A percentile compares a stretch with the other conserved stretches of the same genome.
phyloP scores from a whole-genome alignment of 192 early-diverging fungal species.

The Entomortierella beljakovae region DNA sequence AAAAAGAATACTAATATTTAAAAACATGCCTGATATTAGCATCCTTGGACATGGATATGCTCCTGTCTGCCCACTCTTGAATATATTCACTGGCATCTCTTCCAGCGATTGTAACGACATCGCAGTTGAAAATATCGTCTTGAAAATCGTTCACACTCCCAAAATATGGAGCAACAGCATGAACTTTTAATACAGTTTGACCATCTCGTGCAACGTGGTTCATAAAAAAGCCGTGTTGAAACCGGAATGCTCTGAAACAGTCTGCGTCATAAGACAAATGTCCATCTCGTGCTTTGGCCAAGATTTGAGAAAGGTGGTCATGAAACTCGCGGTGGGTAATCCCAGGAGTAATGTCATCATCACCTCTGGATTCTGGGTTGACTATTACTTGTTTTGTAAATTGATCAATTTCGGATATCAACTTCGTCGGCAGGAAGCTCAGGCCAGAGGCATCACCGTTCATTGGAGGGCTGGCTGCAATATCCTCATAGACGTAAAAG shows the following conservation, averaged over 20 bases:
- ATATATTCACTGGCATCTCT: conserved; percentile 31
- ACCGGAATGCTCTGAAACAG: conserved; percentile 36
- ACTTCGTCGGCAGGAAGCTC: conserved; percentile 17
- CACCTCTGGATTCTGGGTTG: too few species aligned
- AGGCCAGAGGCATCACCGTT: background rate
- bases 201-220: conserved; percentile 28
- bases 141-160: background rate
- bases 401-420: conserved; percentile 11
- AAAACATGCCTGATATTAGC: conserved; percentile 23
- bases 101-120: conserved; percentile 17
- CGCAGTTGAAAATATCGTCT: conserved; percentile 26
- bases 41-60: conserved; percentile 33
- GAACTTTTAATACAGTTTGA: conserved; percentile 32
- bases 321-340: conserved; percentile 43
- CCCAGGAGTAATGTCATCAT: background rate
- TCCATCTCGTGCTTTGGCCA: conserved; percentile 30
- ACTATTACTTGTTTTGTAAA: background rate
- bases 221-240: conserved; percentile 36
- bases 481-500: conserved; percentile 40
- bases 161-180: conserved; percentile 14
- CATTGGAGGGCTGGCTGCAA: conserved; percentile 8
- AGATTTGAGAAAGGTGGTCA: conserved; percentile 18
- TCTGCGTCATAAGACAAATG: conserved; percentile 45
- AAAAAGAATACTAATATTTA: background rate
- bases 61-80: conserved; percentile 30